Conservation (phyloP, 2,329 filamentous ascomycete species). For the Fusarium luffae region DNA sequence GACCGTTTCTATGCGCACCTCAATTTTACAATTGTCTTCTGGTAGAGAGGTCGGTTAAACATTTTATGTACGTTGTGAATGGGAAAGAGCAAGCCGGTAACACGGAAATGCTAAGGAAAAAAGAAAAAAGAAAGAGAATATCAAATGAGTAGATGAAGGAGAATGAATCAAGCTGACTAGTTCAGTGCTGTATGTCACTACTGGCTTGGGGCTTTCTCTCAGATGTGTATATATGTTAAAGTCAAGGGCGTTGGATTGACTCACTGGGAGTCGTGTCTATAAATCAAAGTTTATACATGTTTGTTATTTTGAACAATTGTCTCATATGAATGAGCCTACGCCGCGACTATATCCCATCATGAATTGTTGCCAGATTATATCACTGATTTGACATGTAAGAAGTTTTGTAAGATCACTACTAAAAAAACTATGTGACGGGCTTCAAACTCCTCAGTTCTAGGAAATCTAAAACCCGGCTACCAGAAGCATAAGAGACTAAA, state of each 20-base stretch:
- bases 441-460: not conserved
- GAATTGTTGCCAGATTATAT: not conserved
- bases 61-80: constrained; percentile 20
- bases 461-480: not conserved
- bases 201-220: not conserved
- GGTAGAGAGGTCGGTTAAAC: constrained; percentile 6
- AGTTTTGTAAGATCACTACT: not conserved
- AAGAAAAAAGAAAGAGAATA: constrained; percentile 20
- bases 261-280: constrained; percentile 24
- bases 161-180: not conserved
- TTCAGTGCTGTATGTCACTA: not conserved
- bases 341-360: not conserved
- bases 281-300: constrained; percentile 23
- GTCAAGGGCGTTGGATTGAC: constrained; percentile 54
- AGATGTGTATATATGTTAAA: constrained; percentile 52
- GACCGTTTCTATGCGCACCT: constrained; percentile 44
- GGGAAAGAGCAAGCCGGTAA: constrained; percentile 20
- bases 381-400: not conserved
- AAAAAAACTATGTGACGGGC: not conserved
- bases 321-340: not conserved
- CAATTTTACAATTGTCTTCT: constrained; percentile 15
- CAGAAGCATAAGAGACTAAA: not conserved
- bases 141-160: constrained; percentile 34
- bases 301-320: constrained; percentile 9
- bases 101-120: constrained; percentile 24